Evolutionary conservation across 768 basidiomycete genomes (phyloP).

Genomic region (Tricholoma bakamatsutake): DNA sequence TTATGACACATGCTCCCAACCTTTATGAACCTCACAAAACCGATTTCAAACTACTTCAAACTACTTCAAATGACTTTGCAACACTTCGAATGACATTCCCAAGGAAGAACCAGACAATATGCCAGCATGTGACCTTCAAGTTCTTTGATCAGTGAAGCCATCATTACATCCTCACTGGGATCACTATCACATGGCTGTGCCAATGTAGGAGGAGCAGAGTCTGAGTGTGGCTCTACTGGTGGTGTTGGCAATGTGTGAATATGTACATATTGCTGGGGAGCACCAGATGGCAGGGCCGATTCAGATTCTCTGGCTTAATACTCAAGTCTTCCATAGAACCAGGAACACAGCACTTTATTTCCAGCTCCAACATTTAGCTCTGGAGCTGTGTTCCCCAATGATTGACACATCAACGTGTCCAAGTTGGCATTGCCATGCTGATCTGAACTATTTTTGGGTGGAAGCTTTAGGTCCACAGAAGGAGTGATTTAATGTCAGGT

Average conservation of each 20-base stretch:
- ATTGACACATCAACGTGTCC: background rate
- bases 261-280: slow-evolving; percentile 16
- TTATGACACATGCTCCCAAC: too few relatives aligned
- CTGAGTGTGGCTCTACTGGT: background rate
- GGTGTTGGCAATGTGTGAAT: background rate
- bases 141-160: background rate
- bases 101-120: too few relatives aligned
- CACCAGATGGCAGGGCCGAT: slow-evolving; percentile 27
- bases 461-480: background rate
- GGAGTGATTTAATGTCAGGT: background rate
- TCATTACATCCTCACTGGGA: background rate
- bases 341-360: background rate
- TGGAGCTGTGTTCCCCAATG: background rate
- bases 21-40: too few relatives aligned
- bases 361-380: background rate
- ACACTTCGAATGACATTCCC: too few relatives aligned
- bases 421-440: background rate
- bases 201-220: background rate
- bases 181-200: background rate
- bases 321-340: slow-evolving; percentile 6
- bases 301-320: slow-evolving; percentile 34
- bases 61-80: too few relatives aligned
- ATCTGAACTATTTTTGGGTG: background rate
- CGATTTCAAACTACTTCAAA: too few relatives aligned
- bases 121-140: too few relatives aligned